A percentile compares a stretch with the other conserved stretches of the same genome.
Conservation (phyloP, 2,329 filamentous ascomycete species). For the Microascus cirrosus region DNA sequence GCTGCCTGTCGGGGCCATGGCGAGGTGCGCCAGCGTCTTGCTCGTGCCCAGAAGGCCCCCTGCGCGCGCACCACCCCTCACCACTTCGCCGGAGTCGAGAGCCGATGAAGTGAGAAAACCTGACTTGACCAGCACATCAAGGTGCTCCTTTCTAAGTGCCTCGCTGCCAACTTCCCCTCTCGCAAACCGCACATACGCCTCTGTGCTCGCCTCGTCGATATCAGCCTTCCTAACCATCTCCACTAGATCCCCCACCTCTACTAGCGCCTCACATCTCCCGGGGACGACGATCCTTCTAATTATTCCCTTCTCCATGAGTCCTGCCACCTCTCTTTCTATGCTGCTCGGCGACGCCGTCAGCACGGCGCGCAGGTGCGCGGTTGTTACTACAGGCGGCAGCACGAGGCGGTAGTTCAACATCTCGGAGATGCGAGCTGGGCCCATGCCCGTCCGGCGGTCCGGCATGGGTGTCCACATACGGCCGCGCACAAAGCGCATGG, state of each 20-base stretch:
- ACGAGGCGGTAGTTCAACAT: constrained; percentile 48
- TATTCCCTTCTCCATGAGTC: constrained; percentile 43
- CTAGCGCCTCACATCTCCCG: constrained; percentile 52
- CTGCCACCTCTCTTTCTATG: constrained; percentile 56
- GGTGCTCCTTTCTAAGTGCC: constrained; percentile 30
- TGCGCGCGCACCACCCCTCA: background rate
- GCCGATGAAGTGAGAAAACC: constrained; percentile 52
- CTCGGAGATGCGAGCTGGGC: constrained; percentile 49
- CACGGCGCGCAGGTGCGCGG: constrained; percentile 55
- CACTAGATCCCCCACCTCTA: constrained; percentile 46
- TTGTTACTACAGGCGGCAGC: constrained; percentile 53
- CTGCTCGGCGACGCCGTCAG: constrained; percentile 45
- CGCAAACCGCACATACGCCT: constrained; percentile 41
- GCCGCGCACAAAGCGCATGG: constrained; percentile 48
- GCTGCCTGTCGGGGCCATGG: constrained; percentile 6
- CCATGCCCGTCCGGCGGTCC: constrained; percentile 45
- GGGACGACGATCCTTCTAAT: constrained; percentile 51
- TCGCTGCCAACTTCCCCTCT: constrained; percentile 30
- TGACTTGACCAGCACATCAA: constrained; percentile 47
- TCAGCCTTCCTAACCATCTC: constrained; percentile 23
- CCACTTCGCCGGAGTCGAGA: background rate
- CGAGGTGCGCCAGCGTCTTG: constrained; percentile 1
- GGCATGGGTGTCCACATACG: constrained; percentile 57
- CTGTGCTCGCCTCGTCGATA: constrained; percentile 30
- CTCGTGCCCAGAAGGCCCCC: constrained; percentile 42